Base-by-base conservation (phyloP, 2,329 filamentous ascomycete genomes). In the Nigrograna mackinnonii region DNA sequence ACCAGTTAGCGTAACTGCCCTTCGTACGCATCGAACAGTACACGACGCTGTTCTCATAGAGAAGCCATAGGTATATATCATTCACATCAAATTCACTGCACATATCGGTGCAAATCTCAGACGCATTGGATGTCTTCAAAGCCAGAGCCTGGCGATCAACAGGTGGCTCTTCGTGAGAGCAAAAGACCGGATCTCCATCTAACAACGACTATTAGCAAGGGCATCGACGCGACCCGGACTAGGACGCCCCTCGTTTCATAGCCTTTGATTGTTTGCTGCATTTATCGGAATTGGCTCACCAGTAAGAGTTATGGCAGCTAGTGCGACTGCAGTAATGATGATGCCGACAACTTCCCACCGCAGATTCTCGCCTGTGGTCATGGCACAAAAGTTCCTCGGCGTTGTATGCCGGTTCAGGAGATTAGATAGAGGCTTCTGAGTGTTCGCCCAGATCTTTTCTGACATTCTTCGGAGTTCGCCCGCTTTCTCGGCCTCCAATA, bases 281-380 rank as follows among this genome's bases (percentile, higher is more conserved):
- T 6, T 37, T 11, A 7, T 18, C 5, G 4, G n/a, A n/a, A n/a
- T n/a, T n/a, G 18, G 45, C 43, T 35, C 35, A 62, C 61, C 58
- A 47, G 55, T 57, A 4, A 67, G 32, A 13, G 54, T 58, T 18
- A 55, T 50, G 6, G 66, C 66, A 14, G 71, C 52, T 13, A 73
- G 47, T 1, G 66, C 68, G 1, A 71, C 65, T 24, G 69, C 41
- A 1, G 64, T 64, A 4, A 71, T 53, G 2, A 73, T 55, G 6
- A 69, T 59, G 1, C 71, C 72, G 3, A 75, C 61, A 17, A 72
- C 62, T 43, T 75, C 72, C 72, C 72, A 75, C 46, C 72, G 55
- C 5, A 74, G 46, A 34, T 65, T 57, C 6, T 62, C 57, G 1
- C 72, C 72, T 13, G 71, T 71, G 2, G 63, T 64, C 5, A 57